These are phyloP conservation scores for Acanthamoeba castellanii DNA, from an alignment of 208 protist genomes.

Conservation along the genomic window DNA sequence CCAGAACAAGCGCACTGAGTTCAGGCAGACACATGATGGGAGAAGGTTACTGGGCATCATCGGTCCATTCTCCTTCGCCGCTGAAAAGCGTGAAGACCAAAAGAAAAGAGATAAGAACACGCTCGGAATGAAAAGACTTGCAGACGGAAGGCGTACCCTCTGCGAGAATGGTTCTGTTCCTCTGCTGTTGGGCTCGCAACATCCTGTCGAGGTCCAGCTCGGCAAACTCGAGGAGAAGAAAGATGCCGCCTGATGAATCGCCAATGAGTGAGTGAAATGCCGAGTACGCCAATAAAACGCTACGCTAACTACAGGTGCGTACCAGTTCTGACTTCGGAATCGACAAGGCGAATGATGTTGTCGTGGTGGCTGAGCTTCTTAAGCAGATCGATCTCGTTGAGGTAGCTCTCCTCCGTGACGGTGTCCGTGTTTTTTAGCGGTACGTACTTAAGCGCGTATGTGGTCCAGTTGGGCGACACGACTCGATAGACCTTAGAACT, in stretches of 20 bases:
- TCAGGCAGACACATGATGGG: conserved; percentile 77
- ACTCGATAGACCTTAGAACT: conserved; percentile 86
- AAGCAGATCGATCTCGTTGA: conserved; percentile 90
- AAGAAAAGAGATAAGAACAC: neutral
- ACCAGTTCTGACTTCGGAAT: conserved; percentile 76
- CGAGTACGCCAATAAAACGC: neutral
- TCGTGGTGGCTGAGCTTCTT: conserved; percentile 79
- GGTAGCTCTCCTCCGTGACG: conserved; percentile 78
- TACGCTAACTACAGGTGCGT: neutral
- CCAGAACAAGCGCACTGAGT: conserved; percentile 90
- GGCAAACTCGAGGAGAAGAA: conserved; percentile 90
- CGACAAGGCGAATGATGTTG: conserved; percentile 86
- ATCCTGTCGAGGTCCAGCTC: conserved; percentile 87
- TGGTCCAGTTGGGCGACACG: conserved; percentile 77
- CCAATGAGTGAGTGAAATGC: neutral
- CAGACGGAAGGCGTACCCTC: neutral
- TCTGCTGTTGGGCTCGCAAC: conserved; percentile 75
- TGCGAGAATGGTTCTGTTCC: neutral
- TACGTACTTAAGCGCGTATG: conserved; percentile 86
- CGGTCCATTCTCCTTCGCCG: neutral
- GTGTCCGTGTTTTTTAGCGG: conserved; percentile 69
- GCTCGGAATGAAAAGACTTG: neutral
- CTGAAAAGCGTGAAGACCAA: neutral
- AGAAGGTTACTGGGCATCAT: conserved; percentile 32
- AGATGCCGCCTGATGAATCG: conserved; percentile 77